Conservation (phyloP, 352 stramenopile genomes). For the Globisporangium heterothallicum region DNA sequence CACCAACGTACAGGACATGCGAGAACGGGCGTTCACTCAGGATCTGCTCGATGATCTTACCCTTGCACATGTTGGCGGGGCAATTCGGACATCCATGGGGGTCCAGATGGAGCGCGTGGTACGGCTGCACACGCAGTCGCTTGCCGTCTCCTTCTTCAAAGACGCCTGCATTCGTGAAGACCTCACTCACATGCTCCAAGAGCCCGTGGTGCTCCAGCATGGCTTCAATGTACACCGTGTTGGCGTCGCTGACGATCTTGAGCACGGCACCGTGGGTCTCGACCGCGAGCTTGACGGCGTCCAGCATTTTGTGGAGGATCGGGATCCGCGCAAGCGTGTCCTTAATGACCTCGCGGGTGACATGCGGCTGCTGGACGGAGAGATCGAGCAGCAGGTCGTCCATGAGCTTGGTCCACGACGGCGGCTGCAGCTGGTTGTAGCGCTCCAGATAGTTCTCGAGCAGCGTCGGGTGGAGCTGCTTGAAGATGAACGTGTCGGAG, state of each 20-base stretch:
- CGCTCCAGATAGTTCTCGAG: constrained; percentile 28
- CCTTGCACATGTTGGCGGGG: constrained; percentile 82
- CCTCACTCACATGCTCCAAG: constrained; percentile 25
- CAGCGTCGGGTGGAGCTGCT: constrained; percentile 55
- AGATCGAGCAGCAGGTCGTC: constrained; percentile 52
- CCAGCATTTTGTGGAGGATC: constrained; percentile 61
- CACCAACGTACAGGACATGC: constrained; percentile 65
- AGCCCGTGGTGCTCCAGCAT: constrained; percentile 50
- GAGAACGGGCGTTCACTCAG: constrained; percentile 21
- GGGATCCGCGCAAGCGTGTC: constrained; percentile 44
- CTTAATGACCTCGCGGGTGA: constrained; percentile 31
- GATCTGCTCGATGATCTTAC: constrained; percentile 51
- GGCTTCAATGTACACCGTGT: constrained; percentile 74
- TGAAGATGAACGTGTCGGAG: constrained; percentile 77
- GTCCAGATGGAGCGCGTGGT: constrained; percentile 26
- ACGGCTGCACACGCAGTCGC: constrained; percentile 48
- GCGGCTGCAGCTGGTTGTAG: constrained; percentile 11
- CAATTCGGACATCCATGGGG: constrained; percentile 57
- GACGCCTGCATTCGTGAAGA: constrained; percentile 51
- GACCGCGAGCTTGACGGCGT: constrained; percentile 46
- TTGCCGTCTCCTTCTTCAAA: constrained; percentile 25
- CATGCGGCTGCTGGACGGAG: constrained; percentile 27
- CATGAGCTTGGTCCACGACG: constrained; percentile 62
- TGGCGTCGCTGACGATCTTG: constrained; percentile 76
- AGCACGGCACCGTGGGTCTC: constrained; percentile 34